Percentiles rank a stretch among this genome's conserved stretches.
Conservation (phyloP, 2,329 filamentous ascomycete genomes). For the Rhinocladiella mackenziei region DNA sequence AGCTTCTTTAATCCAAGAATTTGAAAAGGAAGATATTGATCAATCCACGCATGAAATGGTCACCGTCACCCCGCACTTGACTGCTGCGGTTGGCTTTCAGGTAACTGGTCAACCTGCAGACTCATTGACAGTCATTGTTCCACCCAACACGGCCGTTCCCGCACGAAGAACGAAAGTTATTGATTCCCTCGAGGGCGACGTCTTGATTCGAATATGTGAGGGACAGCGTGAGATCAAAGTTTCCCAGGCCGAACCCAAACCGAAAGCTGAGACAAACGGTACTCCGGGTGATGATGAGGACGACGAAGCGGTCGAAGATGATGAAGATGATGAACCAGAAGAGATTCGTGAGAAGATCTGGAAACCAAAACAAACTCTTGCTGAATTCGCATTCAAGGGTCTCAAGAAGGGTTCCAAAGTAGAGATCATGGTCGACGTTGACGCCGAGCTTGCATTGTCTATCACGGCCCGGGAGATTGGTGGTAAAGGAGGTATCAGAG, state of each 20-base stretch:
- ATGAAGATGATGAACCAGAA: constrained; percentile 74
- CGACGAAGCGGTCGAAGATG: constrained; percentile 60
- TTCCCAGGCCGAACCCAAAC: constrained; percentile 77
- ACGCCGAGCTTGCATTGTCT: constrained; percentile 71
- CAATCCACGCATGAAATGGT: constrained; percentile 95
- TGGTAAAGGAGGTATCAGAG: constrained; percentile 77
- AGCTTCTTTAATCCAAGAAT: constrained; percentile 89
- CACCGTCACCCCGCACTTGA: constrained; percentile 86
- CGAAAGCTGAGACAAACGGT: constrained; percentile 55
- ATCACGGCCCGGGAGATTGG: constrained; percentile 82
- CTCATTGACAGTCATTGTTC: constrained; percentile 77
- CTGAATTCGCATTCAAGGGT: constrained; percentile 77
- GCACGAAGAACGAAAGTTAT: constrained; percentile 81
- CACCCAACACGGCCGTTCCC: constrained; percentile 82
- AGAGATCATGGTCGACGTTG: constrained; percentile 88
- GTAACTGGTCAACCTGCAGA: constrained; percentile 20
- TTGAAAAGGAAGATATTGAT: constrained; percentile 87
- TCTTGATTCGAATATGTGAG: constrained; percentile 84
- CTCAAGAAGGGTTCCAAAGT: constrained; percentile 87
- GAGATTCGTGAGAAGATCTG: constrained; percentile 86
- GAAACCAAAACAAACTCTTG: constrained; percentile 78
- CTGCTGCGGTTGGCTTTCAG: constrained; percentile 76
- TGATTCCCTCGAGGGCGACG: constrained; percentile 72
- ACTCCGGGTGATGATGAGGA: constrained; percentile 58
- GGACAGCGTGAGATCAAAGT: constrained; percentile 89